Conservation (phyloP, 805 yeast species). For the Ogataea nonfermentans region DNA sequence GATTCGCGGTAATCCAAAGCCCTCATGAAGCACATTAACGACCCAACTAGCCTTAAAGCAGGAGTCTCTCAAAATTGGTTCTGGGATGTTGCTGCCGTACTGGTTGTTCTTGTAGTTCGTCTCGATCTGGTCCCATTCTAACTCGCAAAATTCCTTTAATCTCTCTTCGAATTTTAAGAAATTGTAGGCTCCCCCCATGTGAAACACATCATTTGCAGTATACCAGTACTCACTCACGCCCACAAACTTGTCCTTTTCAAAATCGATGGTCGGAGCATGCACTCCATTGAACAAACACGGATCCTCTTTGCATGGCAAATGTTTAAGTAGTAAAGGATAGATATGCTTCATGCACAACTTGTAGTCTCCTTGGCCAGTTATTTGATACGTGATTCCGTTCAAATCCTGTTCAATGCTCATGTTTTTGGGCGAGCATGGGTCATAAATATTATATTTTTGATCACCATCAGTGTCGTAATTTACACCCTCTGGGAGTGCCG, state of each 20-base stretch:
- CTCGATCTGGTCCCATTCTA: slow-evolving; percentile 61
- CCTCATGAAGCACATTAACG: slow-evolving; percentile 83
- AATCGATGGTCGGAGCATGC: slow-evolving; percentile 87
- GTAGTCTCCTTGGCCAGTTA: slow-evolving; percentile 78
- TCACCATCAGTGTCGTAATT: slow-evolving; percentile 47
- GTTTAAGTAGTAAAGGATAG: slow-evolving; percentile 74
- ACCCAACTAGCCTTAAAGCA: slow-evolving; percentile 98
- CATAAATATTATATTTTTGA: slow-evolving; percentile 49
- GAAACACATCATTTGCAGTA: slow-evolving; percentile 88
- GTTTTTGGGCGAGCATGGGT: slow-evolving; percentile 81
- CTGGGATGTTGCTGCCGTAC: slow-evolving; percentile 54
- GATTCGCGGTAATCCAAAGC: slow-evolving; percentile 79
- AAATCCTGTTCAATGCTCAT: slow-evolving; percentile 47
- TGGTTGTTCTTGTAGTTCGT: slow-evolving; percentile 50
- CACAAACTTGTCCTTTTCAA: slow-evolving; percentile 74
- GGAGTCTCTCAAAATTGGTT: slow-evolving; percentile 62
- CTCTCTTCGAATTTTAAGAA: slow-evolving; percentile 64
- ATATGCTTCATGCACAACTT: slow-evolving; percentile 67
- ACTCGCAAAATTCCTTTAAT: slow-evolving; percentile 71
- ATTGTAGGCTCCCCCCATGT: slow-evolving; percentile 85
- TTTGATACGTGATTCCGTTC: slow-evolving; percentile 46
- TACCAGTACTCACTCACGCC: slow-evolving; percentile 98
- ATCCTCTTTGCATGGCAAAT: slow-evolving; percentile 76
- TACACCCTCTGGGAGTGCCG: slow-evolving; percentile 43
- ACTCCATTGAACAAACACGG: slow-evolving; percentile 96